Evolutionary conservation across 805 yeast genomes (phyloP), one percentile per base, ranked within the genome.

Genomic region (Allodekkera sacchari): DNA sequence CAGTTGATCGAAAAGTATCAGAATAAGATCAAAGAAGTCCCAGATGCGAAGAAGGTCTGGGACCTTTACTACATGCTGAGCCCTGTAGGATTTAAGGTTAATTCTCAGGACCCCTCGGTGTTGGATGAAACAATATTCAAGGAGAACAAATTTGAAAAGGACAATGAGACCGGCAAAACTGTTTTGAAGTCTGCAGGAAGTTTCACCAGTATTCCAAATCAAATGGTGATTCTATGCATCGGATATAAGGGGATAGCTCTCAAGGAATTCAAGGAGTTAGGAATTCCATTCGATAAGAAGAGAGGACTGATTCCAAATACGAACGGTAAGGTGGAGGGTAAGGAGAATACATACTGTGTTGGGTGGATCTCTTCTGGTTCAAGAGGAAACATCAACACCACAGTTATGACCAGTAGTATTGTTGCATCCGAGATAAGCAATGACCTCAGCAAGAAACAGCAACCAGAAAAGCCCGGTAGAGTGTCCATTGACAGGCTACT

Each of bases 361-460:
- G 98, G 98, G 0, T 92, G 98, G 98, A 77, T 87, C 28, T 74
- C 81, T 35, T 76, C 71, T 31, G 94, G 95, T 1, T 82, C 95
- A 6, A 69, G 70, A 18, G 98, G 98, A 1, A 94, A 85, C 4
- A 92, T 92, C 42, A 94, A 94, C 12, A 68, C 83, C 10, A 85
- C 97, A 1, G 83, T 89, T 80, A 70, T 79, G 68, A 87, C 82
- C 37, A 74, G 96, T 1, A 78, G 78, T 40, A 69, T 74, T 7
- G 77, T 89, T 0, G 89, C 85, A 0, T 83, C 75, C 18, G 58
- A 65, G 9, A 63, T 92, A 0, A 47, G 75, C 12, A 60, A 66
- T 22, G 95, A 85, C 44, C 18, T 50, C 24, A 22, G 33, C 5
- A 35, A 16, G 38, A 30, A 21, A 6, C 40, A 35, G 22, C 30